Evolutionary conservation across 208 protist genomes (phyloP).

Genomic region (Angomonas deanei): DNA sequence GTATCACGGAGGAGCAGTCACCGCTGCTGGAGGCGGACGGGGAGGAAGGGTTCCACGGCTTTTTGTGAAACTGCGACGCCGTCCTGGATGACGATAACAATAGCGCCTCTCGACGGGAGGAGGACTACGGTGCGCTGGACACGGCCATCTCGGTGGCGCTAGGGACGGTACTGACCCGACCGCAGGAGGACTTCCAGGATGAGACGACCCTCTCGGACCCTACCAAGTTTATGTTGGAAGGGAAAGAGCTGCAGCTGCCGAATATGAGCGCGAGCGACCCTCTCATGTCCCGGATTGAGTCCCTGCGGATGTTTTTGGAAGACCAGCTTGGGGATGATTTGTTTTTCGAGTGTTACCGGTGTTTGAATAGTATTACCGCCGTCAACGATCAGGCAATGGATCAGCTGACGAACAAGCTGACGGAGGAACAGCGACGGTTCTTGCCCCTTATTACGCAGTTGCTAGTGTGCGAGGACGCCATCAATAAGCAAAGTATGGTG

Average conservation of each 20-base stretch:
- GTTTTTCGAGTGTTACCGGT: slow-evolving; percentile 66
- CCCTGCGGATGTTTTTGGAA: slow-evolving; percentile 84
- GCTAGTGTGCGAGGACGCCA: slow-evolving; percentile 81
- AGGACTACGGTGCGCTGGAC: slow-evolving; percentile 66
- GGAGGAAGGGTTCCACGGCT: slow-evolving; percentile 47
- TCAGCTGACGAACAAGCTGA: slow-evolving; percentile 43
- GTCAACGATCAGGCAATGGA: slow-evolving; percentile 76
- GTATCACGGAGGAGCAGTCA: slow-evolving; percentile 1
- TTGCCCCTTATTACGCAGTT: slow-evolving; percentile 81
- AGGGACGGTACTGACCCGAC: slow-evolving; percentile 5
- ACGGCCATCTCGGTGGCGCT: slow-evolving; percentile 62
- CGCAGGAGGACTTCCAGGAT: slow-evolving; percentile 66
- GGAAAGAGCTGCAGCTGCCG: slow-evolving; percentile 81
- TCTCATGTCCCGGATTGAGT: slow-evolving; percentile 89
- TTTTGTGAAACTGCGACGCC: slow-evolving; percentile 59
- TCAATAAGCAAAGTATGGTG: slow-evolving; percentile 59
- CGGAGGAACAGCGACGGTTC: slow-evolving; percentile 62
- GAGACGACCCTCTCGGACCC: slow-evolving; percentile 37
- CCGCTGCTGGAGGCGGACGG: slow-evolving; percentile 23
- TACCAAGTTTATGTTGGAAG: slow-evolving; percentile 79
- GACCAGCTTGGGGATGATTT: slow-evolving; percentile 65
- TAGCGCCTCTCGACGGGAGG: slow-evolving; percentile 27
- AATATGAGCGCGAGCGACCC: slow-evolving; percentile 73
- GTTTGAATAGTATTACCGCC: slow-evolving; percentile 70
- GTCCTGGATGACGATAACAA: slow-evolving; percentile 9